Evolutionary conservation across 495 filamentous ascomycete species (phyloP).

Genomic region (Penicillium pulvis): DNA sequence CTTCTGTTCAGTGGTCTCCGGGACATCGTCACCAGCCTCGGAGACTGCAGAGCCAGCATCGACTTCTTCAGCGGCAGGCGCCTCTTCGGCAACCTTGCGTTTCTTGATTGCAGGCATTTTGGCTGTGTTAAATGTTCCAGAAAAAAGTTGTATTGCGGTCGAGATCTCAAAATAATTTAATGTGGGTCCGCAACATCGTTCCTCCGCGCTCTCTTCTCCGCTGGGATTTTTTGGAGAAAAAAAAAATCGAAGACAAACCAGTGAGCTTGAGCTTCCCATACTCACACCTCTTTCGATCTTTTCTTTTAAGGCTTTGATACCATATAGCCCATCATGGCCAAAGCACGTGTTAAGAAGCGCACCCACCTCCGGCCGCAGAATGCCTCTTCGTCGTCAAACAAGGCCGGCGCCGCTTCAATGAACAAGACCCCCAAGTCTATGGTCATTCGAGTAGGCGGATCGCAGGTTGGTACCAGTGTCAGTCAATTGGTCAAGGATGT

Average conservation of each 20-base stretch:
- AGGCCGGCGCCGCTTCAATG: slow-evolving; percentile 50
- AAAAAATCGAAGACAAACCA: slow-evolving; percentile 36
- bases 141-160: slow-evolving; percentile 10
- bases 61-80: slow-evolving; percentile 14
- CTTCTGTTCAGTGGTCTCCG: slow-evolving; percentile 11
- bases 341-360: slow-evolving; percentile 81
- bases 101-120: slow-evolving; percentile 42
- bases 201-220: slow-evolving; percentile 36
- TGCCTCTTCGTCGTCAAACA: slow-evolving; percentile 54
- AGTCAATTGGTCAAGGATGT: slow-evolving; percentile 92
- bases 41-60: slow-evolving; percentile 18
- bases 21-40: slow-evolving; percentile 10
- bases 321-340: slow-evolving; percentile 63
- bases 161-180: slow-evolving; percentile 32
- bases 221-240: slow-evolving; percentile 43
- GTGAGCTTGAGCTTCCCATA: slow-evolving; percentile 18
- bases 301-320: slow-evolving; percentile 11
- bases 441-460: slow-evolving; percentile 96
- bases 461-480: slow-evolving; percentile 88
- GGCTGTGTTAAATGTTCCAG: slow-evolving; percentile 12
- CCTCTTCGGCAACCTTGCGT: slow-evolving; percentile 36
- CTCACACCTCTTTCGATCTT: slow-evolving; percentile 8
- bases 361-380: slow-evolving; percentile 76
- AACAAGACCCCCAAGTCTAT: slow-evolving; percentile 84
- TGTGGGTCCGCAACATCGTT: slow-evolving; percentile 41